Evolutionary conservation across 805 yeast species (phyloP).

Genomic region (Ogataea angusta): DNA sequence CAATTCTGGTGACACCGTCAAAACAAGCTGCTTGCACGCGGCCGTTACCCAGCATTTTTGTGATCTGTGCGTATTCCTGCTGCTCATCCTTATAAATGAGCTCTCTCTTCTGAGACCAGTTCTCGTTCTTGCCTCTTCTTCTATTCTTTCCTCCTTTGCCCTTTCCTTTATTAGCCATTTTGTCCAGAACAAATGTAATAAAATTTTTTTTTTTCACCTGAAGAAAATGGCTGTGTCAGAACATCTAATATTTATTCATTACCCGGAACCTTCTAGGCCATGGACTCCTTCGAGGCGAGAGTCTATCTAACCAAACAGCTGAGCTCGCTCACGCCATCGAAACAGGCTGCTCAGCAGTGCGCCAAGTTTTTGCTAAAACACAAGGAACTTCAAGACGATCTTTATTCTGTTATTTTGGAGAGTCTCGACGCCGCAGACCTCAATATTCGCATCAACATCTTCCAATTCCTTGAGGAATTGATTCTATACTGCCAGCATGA

Average conservation of each 20-base stretch:
- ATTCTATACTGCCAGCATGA: slow-evolving; percentile 35
- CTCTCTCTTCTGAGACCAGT: slow-evolving; percentile 90
- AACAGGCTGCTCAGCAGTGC: slow-evolving; percentile 46
- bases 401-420: slow-evolving; percentile 64
- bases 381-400: slow-evolving; percentile 60
- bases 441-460: slow-evolving; percentile 61
- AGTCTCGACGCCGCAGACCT: slow-evolving; percentile 51
- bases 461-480: slow-evolving; percentile 68
- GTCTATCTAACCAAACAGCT: slow-evolving; percentile 69
- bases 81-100: slow-evolving; percentile 89
- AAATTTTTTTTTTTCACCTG: slow-evolving; percentile 7
- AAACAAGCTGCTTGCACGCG: slow-evolving; percentile 94
- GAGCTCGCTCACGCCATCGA: slow-evolving; percentile 61
- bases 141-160: slow-evolving; percentile 85
- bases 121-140: slow-evolving; percentile 97
- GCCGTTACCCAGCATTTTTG: slow-evolving; percentile 98
- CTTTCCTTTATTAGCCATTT: slow-evolving; percentile 44
- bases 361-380: slow-evolving; percentile 56
- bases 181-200: slow-evolving; percentile 34
- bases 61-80: slow-evolving; percentile 97
- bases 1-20: slow-evolving; percentile 91
- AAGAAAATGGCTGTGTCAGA: slow-evolving; percentile 6
- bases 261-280: slow-evolving; percentile 26
- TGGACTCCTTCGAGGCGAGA: slow-evolving; percentile 90
- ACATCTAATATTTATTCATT: slow-evolving; percentile 2